phyloP scores from a whole-genome alignment of 2,329 filamentous ascomycete species.

The Xylaria sp. region DNA sequence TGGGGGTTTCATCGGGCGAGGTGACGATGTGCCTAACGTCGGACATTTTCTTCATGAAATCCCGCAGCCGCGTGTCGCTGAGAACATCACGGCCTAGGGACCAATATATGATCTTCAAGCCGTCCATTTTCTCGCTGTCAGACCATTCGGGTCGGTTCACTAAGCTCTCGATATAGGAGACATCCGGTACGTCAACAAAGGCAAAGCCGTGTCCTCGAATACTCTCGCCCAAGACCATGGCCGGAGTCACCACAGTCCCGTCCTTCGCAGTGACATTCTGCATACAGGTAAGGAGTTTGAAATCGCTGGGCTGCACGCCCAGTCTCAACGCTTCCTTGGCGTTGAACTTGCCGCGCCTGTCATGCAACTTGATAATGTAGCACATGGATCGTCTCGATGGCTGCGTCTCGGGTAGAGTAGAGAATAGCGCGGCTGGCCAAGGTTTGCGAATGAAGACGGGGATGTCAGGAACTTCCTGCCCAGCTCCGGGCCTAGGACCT shows the following conservation, averaged over 20 bases:
- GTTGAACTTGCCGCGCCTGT: slow-evolving; percentile 76
- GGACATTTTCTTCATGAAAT: slow-evolving; percentile 62
- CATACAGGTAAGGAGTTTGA: slow-evolving; percentile 56
- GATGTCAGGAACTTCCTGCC: slow-evolving; percentile 52
- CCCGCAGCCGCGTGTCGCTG: slow-evolving; percentile 55
- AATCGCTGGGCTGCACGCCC: slow-evolving; percentile 57
- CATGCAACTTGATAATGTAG: slow-evolving; percentile 76
- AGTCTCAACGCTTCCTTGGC: slow-evolving; percentile 57
- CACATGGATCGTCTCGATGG: slow-evolving; percentile 67
- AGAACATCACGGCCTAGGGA: slow-evolving; percentile 66
- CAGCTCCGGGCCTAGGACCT: slow-evolving; percentile 57
- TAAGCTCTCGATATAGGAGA: slow-evolving; percentile 64
- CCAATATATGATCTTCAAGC: slow-evolving; percentile 71
- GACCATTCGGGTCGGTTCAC: slow-evolving; percentile 68
- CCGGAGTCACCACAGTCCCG: slow-evolving; percentile 68
- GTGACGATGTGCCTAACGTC: slow-evolving; percentile 71
- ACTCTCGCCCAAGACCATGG: slow-evolving; percentile 73
- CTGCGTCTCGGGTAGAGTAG: slow-evolving; percentile 60
- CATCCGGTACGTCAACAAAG: slow-evolving; percentile 70
- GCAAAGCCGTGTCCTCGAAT: slow-evolving; percentile 68
- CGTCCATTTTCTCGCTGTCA: slow-evolving; percentile 57
- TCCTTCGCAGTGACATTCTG: slow-evolving; percentile 56
- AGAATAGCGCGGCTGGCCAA: slow-evolving; percentile 67
- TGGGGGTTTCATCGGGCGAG: slow-evolving; percentile 66
- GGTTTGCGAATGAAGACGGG: slow-evolving; percentile 68